Conservation (phyloP, 768 basidiomycete species). For the Kwoniella dejecticola region DNA sequence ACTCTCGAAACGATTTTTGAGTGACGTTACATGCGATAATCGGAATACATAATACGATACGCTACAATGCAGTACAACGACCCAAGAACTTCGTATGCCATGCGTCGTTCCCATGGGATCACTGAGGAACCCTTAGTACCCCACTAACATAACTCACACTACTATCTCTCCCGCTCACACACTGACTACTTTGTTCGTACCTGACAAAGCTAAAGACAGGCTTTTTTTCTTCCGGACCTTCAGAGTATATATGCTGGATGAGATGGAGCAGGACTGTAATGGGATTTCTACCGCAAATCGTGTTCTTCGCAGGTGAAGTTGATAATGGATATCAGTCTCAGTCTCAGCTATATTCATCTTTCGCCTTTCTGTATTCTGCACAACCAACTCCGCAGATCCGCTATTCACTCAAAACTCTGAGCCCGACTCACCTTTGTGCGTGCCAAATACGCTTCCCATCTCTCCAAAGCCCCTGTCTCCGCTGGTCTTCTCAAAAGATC, state of each 20-base stretch:
- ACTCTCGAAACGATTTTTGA: too few relatives aligned
- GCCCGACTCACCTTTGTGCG: constrained; percentile 48
- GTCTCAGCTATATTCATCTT: too few relatives aligned
- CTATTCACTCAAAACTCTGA: background rate
- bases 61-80: too few relatives aligned
- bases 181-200: constrained; percentile 89
- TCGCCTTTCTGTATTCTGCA: too few relatives aligned
- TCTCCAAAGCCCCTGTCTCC: constrained; percentile 34
- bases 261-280: constrained; percentile 89
- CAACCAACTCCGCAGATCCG: background rate
- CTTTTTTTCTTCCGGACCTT: constrained; percentile 32
- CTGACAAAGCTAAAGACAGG: constrained; percentile 73
- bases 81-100: background rate
- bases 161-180: constrained; percentile 68
- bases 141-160: constrained; percentile 97
- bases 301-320: too few relatives aligned
- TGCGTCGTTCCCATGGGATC: background rate
- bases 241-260: constrained; percentile 62
- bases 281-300: constrained; percentile 94
- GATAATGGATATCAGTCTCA: constrained; percentile 55
- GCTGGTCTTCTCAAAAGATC: constrained; percentile 54
- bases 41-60: too few relatives aligned
- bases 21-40: too few relatives aligned
- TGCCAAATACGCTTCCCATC: constrained; percentile 51
- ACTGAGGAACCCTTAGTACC: constrained; percentile 38